phyloP scores from a whole-genome alignment of 1,139 yeast species.

The Candida sp. region DNA sequence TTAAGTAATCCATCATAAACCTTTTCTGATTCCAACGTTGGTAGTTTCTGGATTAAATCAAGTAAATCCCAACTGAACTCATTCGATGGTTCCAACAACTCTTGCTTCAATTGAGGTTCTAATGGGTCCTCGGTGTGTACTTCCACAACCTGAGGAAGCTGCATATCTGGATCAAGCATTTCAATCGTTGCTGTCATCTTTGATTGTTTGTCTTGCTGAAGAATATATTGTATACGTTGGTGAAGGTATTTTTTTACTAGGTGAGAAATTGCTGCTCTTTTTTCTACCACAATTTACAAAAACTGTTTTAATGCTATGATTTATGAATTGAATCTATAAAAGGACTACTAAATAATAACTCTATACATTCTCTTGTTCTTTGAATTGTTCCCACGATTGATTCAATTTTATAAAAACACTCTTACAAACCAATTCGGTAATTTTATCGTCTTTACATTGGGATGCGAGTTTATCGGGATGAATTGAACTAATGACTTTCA shows the following conservation, averaged over 20 bases:
- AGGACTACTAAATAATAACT: too few relatives aligned
- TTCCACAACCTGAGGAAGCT: not conserved
- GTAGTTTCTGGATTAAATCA: constrained; percentile 48
- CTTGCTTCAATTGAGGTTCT: constrained; percentile 9
- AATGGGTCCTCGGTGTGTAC: not conserved
- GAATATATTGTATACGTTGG: too few relatives aligned
- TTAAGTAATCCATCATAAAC: constrained; percentile 42
- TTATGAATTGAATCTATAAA: too few relatives aligned
- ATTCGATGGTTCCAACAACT: constrained; percentile 46
- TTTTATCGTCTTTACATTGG: constrained; percentile 43
- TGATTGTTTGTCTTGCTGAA: not conserved
- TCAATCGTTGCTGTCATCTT: not conserved
- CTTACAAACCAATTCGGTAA: constrained; percentile 81
- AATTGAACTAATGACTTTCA: constrained; percentile 91
- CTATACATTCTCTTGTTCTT: constrained; percentile 30
- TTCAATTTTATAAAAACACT: constrained; percentile 81
- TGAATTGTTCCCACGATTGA: constrained; percentile 89
- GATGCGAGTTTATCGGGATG: constrained; percentile 86
- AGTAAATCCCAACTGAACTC: constrained; percentile 57
- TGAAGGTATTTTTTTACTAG: too few relatives aligned
- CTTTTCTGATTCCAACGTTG: constrained; percentile 27
- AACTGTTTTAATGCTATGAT: too few relatives aligned
- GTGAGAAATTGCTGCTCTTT: not conserved
- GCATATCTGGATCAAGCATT: constrained; percentile 1
- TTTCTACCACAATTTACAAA: not conserved